A percentile compares a stretch with the other conserved stretches of the same genome.
These are phyloP conservation scores for Fomitopsis palustris DNA, from an alignment of 1,284 basidiomycete species.

Conservation along the genomic window DNA sequence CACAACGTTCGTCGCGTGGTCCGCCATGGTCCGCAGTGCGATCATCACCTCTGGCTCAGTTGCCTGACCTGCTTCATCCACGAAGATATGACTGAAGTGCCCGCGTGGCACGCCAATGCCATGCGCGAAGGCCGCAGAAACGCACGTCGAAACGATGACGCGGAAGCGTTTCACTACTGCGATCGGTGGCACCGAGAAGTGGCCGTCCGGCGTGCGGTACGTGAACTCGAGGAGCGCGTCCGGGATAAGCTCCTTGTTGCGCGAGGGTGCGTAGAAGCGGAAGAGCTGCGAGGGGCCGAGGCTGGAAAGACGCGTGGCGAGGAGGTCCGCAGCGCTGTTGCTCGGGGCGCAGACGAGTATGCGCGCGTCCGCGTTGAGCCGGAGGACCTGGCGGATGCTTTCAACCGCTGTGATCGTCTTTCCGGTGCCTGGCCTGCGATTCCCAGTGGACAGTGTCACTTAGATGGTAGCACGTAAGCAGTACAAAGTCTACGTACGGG, in stretches of 20 bases:
- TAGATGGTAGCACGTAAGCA: background rate
- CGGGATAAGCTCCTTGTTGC: conserved; percentile 40
- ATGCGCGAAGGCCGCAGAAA: conserved; percentile 52
- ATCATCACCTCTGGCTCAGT: conserved; percentile 57
- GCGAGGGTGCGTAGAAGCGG: conserved; percentile 60
- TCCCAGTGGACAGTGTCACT: background rate
- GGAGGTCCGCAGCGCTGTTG: conserved; percentile 57
- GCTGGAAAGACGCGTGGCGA: conserved; percentile 42
- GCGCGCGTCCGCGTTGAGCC: conserved; percentile 35
- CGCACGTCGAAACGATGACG: conserved; percentile 58
- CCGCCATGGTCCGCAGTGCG: conserved; percentile 46
- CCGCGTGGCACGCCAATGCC: conserved; percentile 54
- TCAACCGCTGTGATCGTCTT: conserved; percentile 70
- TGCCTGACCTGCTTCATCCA: conserved; percentile 66
- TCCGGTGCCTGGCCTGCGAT: conserved; percentile 49
- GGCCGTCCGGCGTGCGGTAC: conserved; percentile 19
- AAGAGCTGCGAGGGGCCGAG: conserved; percentile 45
- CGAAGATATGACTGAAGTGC: conserved; percentile 59
- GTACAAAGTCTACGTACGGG: conserved; percentile 42
- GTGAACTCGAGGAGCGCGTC: conserved; percentile 39
- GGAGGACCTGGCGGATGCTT: conserved; percentile 54
- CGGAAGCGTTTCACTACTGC: conserved; percentile 40
- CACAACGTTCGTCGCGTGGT: conserved; percentile 42
- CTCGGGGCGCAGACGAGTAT: conserved; percentile 60
- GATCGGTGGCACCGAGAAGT: conserved; percentile 44